Evolutionary conservation across 345 rosid species (phyloP).

Genomic region (Salix udensis): DNA sequence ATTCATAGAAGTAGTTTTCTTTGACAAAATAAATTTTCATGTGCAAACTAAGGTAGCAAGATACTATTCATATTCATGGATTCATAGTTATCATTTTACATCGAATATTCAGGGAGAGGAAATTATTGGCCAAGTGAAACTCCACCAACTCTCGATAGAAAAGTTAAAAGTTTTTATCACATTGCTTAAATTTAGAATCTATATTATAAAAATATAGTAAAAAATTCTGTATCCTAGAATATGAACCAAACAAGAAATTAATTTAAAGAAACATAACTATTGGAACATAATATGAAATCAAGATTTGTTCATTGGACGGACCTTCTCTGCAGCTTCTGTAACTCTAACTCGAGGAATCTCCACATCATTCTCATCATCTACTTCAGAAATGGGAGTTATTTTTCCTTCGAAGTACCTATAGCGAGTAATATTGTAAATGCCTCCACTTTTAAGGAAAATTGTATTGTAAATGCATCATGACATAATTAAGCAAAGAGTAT

Average conservation of each 20-base stretch:
- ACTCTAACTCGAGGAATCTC: slow-evolving; percentile 50
- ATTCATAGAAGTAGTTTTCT: background rate
- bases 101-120: background rate
- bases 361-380: slow-evolving; percentile 41
- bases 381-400: slow-evolving; percentile 63
- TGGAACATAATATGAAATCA: background rate
- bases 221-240: background rate
- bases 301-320: slow-evolving; percentile 19
- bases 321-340: slow-evolving; percentile 92
- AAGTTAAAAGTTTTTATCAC: background rate
- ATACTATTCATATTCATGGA: background rate
- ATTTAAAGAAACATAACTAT: background rate
- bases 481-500: background rate
- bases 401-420: slow-evolving; percentile 88
- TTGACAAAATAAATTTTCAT: background rate
- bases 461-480: background rate
- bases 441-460: background rate
- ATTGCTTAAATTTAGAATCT: background rate
- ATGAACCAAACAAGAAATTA: background rate
- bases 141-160: background rate
- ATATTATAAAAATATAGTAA: background rate
- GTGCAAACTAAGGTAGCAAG: background rate
- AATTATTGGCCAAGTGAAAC: background rate
- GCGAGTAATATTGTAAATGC: background rate
- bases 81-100: background rate